Base-by-base conservation (phyloP, 75 land plant species). In the Pinus tabuliformis region DNA sequence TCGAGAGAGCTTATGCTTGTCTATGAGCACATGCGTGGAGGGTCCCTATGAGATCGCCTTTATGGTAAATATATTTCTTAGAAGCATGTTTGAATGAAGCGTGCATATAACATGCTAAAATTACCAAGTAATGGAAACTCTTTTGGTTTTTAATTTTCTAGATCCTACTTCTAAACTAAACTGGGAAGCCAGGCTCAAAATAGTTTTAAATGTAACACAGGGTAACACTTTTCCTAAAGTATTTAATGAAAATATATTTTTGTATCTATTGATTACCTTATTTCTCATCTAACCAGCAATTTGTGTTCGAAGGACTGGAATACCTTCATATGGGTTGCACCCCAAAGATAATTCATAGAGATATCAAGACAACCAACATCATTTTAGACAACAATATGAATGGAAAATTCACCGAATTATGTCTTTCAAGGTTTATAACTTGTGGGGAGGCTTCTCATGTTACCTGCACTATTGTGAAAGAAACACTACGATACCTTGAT, bases 281-380 rank as follows among this genome's bases (percentile, higher is more conserved):
- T 39, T 39, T 39, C 57, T 54, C 17, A 52, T 56, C 3, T 8
- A 16, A 54, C 9, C 0, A 16, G 28, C 20, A 17, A 5, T 54
- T 8, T 30, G 5, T 39, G 17, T 18, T 72, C 17, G 17, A 45
- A 54, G 68, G 78, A 62, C 39, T 24, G 49, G 80, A 73, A 49
- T 73, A 79, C 58, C 63, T 79, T 62, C 80, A 79, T 54, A 15
- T 15, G 20, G 36, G 37, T 18, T 79, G 80, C 42, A 63, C n/a
- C 12, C 80, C 80, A 36, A 22, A 56, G n/a, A 81, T 84, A 28
- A 78, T 84, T 6, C 86, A 84, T 77, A 76, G 86, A n/a, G 86
- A 84, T 59, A 77, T 84, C 61, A 84, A 84, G 70, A 79, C 83
- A 7, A 59, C 76, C 62, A 84, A 84, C 73, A 81, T 84, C 42